phyloP scores from a whole-genome alignment of 495 filamentous ascomycete genomes.

The Tuber umbilicatum region DNA sequence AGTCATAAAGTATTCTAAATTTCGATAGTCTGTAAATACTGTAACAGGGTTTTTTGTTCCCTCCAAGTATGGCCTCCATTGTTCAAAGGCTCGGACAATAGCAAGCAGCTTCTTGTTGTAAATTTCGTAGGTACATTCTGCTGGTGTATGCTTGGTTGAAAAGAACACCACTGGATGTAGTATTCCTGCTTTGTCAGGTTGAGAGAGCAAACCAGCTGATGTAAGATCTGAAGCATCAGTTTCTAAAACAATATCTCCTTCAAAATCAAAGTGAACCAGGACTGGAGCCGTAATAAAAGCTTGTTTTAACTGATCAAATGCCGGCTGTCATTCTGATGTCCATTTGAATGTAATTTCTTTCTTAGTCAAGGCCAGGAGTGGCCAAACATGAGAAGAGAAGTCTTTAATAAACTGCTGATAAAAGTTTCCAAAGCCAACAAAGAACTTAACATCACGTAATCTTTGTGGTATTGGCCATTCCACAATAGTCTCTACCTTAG shows the following conservation, averaged over 20 bases:
- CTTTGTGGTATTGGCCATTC: slow-evolving; percentile 17
- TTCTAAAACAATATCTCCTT: slow-evolving; percentile 34
- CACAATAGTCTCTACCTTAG: slow-evolving; percentile 8
- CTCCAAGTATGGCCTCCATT: too few species aligned
- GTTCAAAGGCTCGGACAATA: too few species aligned
- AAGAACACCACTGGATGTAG: too few species aligned
- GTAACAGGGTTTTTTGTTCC: too few species aligned
- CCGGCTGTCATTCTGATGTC: background rate
- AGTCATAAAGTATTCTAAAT: too few species aligned
- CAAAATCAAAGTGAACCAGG: background rate
- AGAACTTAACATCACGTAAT: slow-evolving; percentile 19
- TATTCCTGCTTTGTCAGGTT: background rate
- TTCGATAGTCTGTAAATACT: too few species aligned
- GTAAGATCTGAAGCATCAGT: slow-evolving; percentile 11
- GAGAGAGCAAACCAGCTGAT: background rate
- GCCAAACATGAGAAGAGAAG: background rate
- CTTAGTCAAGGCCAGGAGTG: background rate
- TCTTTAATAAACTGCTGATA: slow-evolving; percentile 9
- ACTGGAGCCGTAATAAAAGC: background rate
- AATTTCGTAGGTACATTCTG: background rate
- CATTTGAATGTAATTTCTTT: background rate
- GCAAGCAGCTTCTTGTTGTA: background rate
- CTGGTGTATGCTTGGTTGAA: background rate
- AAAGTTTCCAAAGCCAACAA: slow-evolving; percentile 27
- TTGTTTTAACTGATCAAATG: background rate